Conservation (phyloP, 169 alveolate species). For the Cryptosporidium canis region DNA sequence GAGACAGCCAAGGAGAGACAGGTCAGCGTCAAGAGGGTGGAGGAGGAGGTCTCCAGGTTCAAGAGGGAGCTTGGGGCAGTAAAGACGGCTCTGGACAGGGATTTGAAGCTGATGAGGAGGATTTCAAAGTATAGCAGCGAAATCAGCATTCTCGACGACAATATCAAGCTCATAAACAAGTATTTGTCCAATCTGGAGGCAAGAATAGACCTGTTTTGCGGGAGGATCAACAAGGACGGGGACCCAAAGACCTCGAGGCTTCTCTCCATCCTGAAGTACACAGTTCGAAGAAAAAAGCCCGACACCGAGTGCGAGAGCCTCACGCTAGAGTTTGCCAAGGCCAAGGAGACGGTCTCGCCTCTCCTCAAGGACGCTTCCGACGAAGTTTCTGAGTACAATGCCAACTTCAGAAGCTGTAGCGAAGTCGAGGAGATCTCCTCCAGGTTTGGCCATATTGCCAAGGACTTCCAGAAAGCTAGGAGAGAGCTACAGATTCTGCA, state of each 20-base stretch:
- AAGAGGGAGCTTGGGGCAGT: background rate
- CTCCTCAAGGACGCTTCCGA: background rate
- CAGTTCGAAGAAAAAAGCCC: constrained; percentile 34
- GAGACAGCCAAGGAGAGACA: background rate
- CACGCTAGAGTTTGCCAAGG: constrained; percentile 13
- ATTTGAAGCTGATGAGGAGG: background rate
- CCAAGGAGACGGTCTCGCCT: background rate
- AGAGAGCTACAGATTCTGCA: background rate
- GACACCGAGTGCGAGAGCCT: constrained; percentile 37
- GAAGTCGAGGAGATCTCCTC: constrained; percentile 19
- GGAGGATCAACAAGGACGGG: constrained; percentile 20
- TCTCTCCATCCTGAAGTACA: constrained; percentile 29
- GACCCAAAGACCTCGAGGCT: constrained; percentile 17
- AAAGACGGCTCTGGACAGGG: background rate
- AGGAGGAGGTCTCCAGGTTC: background rate
- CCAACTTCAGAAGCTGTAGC: background rate
- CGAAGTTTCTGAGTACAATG: background rate
- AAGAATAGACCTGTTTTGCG: constrained; percentile 30
- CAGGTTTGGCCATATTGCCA: background rate
- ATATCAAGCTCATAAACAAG: background rate
- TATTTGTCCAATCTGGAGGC: background rate
- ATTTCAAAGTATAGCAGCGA: constrained; percentile 2
- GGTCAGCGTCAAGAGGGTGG: background rate
- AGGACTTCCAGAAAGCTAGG: background rate
- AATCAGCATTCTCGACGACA: constrained; percentile 12